Base-by-base conservation (phyloP, 495 filamentous ascomycete genomes). In the Aspergillus affinis region DNA sequence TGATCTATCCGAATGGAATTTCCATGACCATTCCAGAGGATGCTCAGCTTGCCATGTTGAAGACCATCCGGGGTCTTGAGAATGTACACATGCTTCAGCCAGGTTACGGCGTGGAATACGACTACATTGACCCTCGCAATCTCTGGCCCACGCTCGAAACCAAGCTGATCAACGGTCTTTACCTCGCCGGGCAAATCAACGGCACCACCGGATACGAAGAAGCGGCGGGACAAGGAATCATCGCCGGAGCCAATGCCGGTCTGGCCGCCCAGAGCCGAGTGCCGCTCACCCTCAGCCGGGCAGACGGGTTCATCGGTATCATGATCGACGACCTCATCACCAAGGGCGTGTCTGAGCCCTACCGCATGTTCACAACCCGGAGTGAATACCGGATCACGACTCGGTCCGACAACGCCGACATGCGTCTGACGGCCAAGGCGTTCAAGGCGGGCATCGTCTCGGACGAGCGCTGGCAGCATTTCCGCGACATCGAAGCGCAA, bases 251-350 rank as follows among this genome's bases (percentile, higher is more conserved):
- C 63, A 98, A 98, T 68, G 94, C 94, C 7, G 95, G 95, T 1
- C 81, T 96, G 19, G 83, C 87, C 13, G 83, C 93, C 0, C 86
- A 86, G 59, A 78, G 78, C 20, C 86, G 88, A 17, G 68, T 73
- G 5, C 81, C 85, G 0, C 74, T 96, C 60, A 82, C 81, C 3
- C 79, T 98, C 18, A 85, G 83, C n/a, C 81, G 94, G 58, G 87
- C 88, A 13, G 94, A 98, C 72, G 91, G 89, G 17, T 98, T 97
- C 70, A 97, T 98, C 70, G 94, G 94, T 54, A 88, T 98, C 75
- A 96, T 98, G 94, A 94, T 98, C 71, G 94, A 98, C 74, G 94
- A 98, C 71, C 86, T 98, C 48, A 87, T 97, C 73, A 98, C 94
- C 30, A 98, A 97, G 74, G 94, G 94, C 49, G 93, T 98, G 13